Evolutionary conservation across 2,329 filamentous ascomycete genomes (phyloP).

Genomic region (Hymenoscyphus albidus): DNA sequence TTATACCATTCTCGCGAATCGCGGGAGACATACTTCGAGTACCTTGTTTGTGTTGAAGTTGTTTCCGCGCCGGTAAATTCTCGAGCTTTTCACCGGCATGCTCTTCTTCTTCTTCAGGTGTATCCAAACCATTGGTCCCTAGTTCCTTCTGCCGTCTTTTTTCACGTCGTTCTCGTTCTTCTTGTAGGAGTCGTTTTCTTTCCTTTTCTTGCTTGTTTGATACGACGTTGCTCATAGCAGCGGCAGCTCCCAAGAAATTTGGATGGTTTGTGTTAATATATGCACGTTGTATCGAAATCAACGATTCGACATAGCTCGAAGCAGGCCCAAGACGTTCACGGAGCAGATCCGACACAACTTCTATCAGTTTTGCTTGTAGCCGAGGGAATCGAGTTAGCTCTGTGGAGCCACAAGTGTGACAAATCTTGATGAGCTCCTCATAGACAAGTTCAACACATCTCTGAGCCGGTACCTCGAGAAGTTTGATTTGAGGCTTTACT

Average conservation of each 20-base stretch:
- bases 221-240: constrained; percentile 96
- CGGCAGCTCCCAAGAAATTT: constrained; percentile 94
- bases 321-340: constrained; percentile 87
- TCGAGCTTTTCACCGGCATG: constrained; percentile 48
- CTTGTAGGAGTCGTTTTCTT: constrained; percentile 71
- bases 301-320: constrained; percentile 87
- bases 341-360: constrained; percentile 93
- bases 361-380: constrained; percentile 93
- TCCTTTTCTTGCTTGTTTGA: constrained; percentile 93
- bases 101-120: constrained; percentile 57
- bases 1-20: constrained; percentile 65
- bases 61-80: constrained; percentile 56
- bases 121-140: constrained; percentile 71
- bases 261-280: constrained; percentile 99
- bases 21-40: constrained; percentile 80
- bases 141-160: constrained; percentile 79
- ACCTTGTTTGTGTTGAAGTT: constrained; percentile 41
- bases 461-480: constrained; percentile 90
- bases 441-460: constrained; percentile 97
- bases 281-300: constrained; percentile 94
- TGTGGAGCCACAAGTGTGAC: constrained; percentile 94
- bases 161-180: constrained; percentile 84
- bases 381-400: constrained; percentile 90
- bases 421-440: constrained; percentile 98
- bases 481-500: constrained; percentile 97